Base-by-base conservation (phyloP, 2,329 filamentous ascomycete genomes). In the Colletotrichum costaricense region DNA sequence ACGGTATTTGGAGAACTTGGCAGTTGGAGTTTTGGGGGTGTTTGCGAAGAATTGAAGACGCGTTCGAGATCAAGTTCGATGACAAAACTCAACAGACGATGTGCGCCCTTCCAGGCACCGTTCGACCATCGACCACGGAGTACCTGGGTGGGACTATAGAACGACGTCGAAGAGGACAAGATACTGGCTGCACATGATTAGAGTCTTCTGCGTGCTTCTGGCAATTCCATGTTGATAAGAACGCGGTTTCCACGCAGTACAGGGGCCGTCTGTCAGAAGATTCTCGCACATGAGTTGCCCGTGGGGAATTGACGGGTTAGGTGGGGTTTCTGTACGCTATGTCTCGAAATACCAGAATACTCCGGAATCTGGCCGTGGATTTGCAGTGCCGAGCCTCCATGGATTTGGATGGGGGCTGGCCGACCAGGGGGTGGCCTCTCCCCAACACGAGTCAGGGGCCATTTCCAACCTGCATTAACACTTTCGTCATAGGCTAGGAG, bases 191-290 rank as follows among this genome's bases (percentile, higher is more conserved):
- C 16, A 28, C 24, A 5, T 54, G 16, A 30, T 30, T 2, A 12
- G 42, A 14, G 16, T 22, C 65, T 22, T 68, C 46, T 55, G 5
- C 8, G 8, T 55, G 22, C 7, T 38, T 67, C 69, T 60, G 16
- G 22, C 19, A 46, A 28, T 9, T n/a, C 24, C 22, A 55, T 19
- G 28, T 55, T 28, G 62, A 35, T 55, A 33, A 38, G 22, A 42
- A n/a, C 38, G 12, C 33, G 30, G 7, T n/a, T 60, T 71, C 56
- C 33, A 30, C 35, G 19, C 57, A 57, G 26, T 28, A 52, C 46
- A 33, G 54, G 69, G 64, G 59, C 59, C 64, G 58, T 22, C 42
- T n/a, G n/a, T 69, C 55, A 42, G 66, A 69, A 69, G 70, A 73
- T 70, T 70, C 66, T 73, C 66, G 60, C 70, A 70, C 16, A 56